phyloP scores from a whole-genome alignment of 805 yeast species.

The Naumovozyma dairenensis region DNA sequence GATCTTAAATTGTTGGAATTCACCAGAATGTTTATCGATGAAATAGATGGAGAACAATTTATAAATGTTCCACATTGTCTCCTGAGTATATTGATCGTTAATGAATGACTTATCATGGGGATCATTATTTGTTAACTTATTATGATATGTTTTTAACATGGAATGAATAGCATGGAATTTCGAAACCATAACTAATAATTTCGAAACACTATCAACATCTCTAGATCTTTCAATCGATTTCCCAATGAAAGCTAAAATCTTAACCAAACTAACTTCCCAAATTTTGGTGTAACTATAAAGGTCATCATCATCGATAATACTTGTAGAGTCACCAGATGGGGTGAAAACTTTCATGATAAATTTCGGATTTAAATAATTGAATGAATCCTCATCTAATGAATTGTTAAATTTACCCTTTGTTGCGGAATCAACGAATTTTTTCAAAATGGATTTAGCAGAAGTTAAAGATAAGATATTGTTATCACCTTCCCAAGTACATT shows the following conservation, averaged over 20 bases:
- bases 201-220: slow-evolving; percentile 30
- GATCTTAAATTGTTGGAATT: slow-evolving; percentile 56
- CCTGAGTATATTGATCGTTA: slow-evolving; percentile 31
- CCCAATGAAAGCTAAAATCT: slow-evolving; percentile 22
- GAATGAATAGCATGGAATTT: slow-evolving; percentile 34
- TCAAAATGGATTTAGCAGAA: slow-evolving; percentile 61
- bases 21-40: slow-evolving; percentile 61
- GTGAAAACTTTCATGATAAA: slow-evolving; percentile 20
- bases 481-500: slow-evolving; percentile 98
- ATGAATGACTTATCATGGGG: slow-evolving; percentile 17
- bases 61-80: slow-evolving; percentile 44
- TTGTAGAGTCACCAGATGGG: slow-evolving; percentile 15
- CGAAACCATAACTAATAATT: slow-evolving; percentile 31
- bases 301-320: slow-evolving; percentile 22
- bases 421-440: slow-evolving; percentile 32
- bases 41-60: slow-evolving; percentile 54
- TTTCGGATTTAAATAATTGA: slow-evolving; percentile 22
- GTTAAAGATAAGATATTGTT: slow-evolving; percentile 78
- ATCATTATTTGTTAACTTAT: slow-evolving; percentile 15
- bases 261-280: slow-evolving; percentile 25
- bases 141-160: slow-evolving; percentile 26
- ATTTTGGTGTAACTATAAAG: slow-evolving; percentile 26
- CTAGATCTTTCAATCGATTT: slow-evolving; percentile 20
- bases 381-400: slow-evolving; percentile 24
- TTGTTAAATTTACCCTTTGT: slow-evolving; percentile 29